Base-by-base conservation (phyloP, 306 rosid species). In the Castanea crenata region DNA sequence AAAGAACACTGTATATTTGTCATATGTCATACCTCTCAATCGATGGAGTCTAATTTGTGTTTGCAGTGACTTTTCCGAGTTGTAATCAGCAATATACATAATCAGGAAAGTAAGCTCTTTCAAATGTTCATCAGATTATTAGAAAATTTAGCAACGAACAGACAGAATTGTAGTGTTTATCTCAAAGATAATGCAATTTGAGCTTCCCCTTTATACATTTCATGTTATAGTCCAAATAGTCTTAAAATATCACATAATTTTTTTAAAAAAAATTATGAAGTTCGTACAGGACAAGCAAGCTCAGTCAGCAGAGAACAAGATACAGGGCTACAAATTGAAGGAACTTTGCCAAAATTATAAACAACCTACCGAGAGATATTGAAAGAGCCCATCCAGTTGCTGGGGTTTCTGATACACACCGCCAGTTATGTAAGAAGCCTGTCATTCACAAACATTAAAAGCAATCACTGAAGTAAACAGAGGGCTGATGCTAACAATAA, bases 391-490 rank as follows among this genome's bases (percentile, higher is more conserved):
- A 16, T 92, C 95, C 80, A 84, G 74, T 46, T 90, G 98, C 71
- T 90, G 97, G 78, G 99, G 98, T 87, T 83, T 92, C 87, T 91
- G 85, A 90, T 95, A 95, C 76, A 95, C 94, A 72, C 98, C 99
- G 76, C 93, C 96, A 20, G 98, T 93, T 71, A 95, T 95, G 82
- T 89, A 93, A 73, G 98, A 93, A 77, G 99, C 98, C 97, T 93
- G 86, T 71, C 58, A 84, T 76, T 55, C 73, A 69, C 71, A 75
- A 64, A 51, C 80, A 84, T 75, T 64, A 79, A 65, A 80, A 78
- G 56, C 75, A 84, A 77, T 82, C 7, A 77, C 38, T 9, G 21
- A 70, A 81, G 83, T 46, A 38, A 76, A 74, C 56, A 71, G 38
- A 83, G 73, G 56, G 57, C 19, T 35, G 49, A 14, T 63, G 69